phyloP scores from a whole-genome alignment of 768 basidiomycete genomes.

The Sporobolomyces phaffii region DNA sequence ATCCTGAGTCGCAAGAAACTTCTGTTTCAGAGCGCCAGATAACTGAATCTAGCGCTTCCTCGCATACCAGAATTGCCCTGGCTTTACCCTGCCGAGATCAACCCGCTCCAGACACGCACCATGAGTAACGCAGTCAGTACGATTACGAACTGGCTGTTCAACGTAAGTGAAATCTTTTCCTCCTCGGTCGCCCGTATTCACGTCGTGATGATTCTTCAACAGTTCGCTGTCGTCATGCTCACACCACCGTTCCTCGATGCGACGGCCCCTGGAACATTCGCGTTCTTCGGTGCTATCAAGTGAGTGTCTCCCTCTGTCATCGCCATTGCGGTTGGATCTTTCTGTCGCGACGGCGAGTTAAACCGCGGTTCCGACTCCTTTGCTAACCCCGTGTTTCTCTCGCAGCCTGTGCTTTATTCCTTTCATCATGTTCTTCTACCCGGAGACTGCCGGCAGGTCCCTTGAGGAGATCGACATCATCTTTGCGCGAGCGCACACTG shows the following conservation, averaged over 20 bases:
- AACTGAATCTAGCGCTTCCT: background rate
- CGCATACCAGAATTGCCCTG: conserved; percentile 46
- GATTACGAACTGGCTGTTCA: conserved; percentile 48
- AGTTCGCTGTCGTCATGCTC: background rate
- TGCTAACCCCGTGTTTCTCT: no score
- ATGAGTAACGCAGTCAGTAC: conserved; percentile 49
- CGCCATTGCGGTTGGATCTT: background rate
- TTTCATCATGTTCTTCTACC: conserved; percentile 38
- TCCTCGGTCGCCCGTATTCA: no score
- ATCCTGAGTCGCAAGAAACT: no score
- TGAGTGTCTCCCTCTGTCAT: background rate
- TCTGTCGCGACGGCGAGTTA: no score
- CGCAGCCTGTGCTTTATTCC: conserved; percentile 48
- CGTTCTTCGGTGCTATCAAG: conserved; percentile 46
- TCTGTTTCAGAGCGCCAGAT: no score
- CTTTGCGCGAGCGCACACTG: conserved; percentile 48
- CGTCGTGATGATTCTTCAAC: no score
- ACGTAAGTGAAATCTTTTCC: no score
- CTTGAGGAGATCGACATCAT: conserved; percentile 50
- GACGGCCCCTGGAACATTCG: conserved; percentile 38
- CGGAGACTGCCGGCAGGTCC: conserved; percentile 44
- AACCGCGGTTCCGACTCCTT: no score
- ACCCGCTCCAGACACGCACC: conserved; percentile 50
- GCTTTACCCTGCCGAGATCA: conserved; percentile 52
- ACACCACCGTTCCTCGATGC: conserved; percentile 36